These are phyloP conservation scores for Tetradesmus lagerheimii DNA, from an alignment of 139 green algal genomes.

Conservation along the genomic window DNA sequence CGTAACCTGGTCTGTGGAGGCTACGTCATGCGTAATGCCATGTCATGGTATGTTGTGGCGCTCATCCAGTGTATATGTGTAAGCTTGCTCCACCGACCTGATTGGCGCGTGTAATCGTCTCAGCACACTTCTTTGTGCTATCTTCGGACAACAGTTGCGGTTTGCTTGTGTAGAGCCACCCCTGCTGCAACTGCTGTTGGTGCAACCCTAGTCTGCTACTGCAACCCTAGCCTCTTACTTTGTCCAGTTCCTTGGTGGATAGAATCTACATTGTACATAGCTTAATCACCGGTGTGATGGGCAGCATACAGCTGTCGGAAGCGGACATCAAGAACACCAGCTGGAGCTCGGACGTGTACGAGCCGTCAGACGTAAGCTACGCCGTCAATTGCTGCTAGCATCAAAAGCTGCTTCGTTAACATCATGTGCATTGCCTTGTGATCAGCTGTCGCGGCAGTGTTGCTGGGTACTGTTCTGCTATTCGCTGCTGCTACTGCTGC, in stretches of 20 bases:
- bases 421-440: background rate
- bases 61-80: too few relatives aligned
- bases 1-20: background rate
- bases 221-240: too few relatives aligned
- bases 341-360: constrained; percentile 76
- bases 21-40: background rate
- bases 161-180: too few relatives aligned
- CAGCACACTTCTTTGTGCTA: too few relatives aligned
- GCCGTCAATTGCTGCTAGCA: background rate
- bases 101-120: too few relatives aligned
- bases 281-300: background rate
- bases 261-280: too few relatives aligned
- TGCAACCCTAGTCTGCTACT: too few relatives aligned
- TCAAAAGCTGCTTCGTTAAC: background rate
- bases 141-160: too few relatives aligned
- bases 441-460: background rate
- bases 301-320: background rate
- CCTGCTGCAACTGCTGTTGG: too few relatives aligned
- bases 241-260: too few relatives aligned
- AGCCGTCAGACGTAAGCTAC: constrained; percentile 79
- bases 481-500: background rate
- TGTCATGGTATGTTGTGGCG: background rate
- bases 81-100: too few relatives aligned
- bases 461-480: background rate
- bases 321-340: background rate